phyloP scores from a whole-genome alignment of 805 yeast genomes.

The Zygotorulaspora florentina region DNA sequence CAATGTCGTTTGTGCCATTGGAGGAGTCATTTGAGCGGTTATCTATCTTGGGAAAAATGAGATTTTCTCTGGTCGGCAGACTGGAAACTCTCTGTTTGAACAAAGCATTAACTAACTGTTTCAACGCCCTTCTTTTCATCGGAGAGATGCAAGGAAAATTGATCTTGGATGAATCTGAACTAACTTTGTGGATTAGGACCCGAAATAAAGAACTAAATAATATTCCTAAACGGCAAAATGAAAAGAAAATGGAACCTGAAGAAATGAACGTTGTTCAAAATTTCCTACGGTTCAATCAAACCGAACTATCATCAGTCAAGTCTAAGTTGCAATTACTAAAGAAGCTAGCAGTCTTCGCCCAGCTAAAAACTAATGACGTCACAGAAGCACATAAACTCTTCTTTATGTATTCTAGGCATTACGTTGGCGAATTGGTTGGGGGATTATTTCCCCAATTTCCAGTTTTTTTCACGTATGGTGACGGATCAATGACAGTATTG shows the following conservation, averaged over 20 bases:
- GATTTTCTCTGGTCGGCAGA: constrained; percentile 11
- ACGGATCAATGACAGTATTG: constrained; percentile 8
- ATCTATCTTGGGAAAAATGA: constrained; percentile 13
- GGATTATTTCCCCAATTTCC: not conserved
- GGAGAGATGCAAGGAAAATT: constrained; percentile 8
- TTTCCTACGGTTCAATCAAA: constrained; percentile 23
- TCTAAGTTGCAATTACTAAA: constrained; percentile 13
- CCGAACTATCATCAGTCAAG: constrained; percentile 19
- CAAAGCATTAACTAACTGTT: constrained; percentile 12
- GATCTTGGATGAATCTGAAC: constrained; percentile 11
- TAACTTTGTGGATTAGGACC: constrained; percentile 18
- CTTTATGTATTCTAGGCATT: constrained; percentile 3
- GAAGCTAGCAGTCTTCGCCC: constrained; percentile 21
- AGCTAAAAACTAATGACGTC: constrained; percentile 23
- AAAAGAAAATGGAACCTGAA: constrained; percentile 25
- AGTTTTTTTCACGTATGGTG: constrained; percentile 2
- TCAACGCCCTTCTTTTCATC: constrained; percentile 11
- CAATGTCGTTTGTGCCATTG: constrained; percentile 25
- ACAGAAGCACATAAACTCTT: constrained; percentile 8
- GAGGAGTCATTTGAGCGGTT: constrained; percentile 14
- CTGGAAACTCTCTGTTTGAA: constrained; percentile 13
- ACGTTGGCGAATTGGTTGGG: not conserved
- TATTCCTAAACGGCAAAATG: not conserved
- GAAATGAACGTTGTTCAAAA: constrained; percentile 26
- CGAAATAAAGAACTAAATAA: constrained; percentile 7